Evolutionary conservation across 345 rosid genomes (phyloP).

Genomic region (Brassica napus): DNA sequence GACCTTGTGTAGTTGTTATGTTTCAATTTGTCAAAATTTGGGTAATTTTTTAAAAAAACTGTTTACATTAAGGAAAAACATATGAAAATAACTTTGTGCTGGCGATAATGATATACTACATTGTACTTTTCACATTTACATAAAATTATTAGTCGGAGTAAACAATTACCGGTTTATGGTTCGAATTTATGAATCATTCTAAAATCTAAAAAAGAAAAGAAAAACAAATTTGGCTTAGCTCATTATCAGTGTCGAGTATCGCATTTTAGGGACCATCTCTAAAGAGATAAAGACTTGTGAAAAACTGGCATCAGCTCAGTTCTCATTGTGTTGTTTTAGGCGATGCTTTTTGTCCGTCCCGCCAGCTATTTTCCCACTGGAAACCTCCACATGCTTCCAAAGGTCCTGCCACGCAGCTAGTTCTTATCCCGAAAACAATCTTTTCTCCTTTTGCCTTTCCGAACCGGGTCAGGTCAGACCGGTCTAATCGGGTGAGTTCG

Average conservation of each 20-base stretch:
- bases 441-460: not conserved
- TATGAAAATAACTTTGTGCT: not conserved
- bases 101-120: not conserved
- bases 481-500: not conserved
- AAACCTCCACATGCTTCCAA: constrained; percentile 23
- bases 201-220: not conserved
- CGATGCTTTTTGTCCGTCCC: not conserved
- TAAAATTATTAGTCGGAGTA: not conserved
- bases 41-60: not conserved
- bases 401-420: constrained; percentile 17
- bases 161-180: not conserved
- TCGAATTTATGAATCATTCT: not conserved
- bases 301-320: not conserved
- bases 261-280: constrained; percentile 26
- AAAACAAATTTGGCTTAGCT: not conserved
- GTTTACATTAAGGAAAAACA: not conserved
- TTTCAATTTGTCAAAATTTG: not conserved
- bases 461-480: not conserved
- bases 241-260: not conserved
- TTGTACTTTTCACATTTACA: not conserved
- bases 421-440: constrained; percentile 21
- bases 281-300: constrained; percentile 16
- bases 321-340: constrained; percentile 11
- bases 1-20: not conserved
- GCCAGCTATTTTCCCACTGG: constrained; percentile 31